A percentile compares a stretch with the other conserved stretches of the same genome.
These are phyloP conservation scores for Trichoderma harzianum DNA, from an alignment of 2,329 filamentous ascomycete genomes.

Conservation along the genomic window DNA sequence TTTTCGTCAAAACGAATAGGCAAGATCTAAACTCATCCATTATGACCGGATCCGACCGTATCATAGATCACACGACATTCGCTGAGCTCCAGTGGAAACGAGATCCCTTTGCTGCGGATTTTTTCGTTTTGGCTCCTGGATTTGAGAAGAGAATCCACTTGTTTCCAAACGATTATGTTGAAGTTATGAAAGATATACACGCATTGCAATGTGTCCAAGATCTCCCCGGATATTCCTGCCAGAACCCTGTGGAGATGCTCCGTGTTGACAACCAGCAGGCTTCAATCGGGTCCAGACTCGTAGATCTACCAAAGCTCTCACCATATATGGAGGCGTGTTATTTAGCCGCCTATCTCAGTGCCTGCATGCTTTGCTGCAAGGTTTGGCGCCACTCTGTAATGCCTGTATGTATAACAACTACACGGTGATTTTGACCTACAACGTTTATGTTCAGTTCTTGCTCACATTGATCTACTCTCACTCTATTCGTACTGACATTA, in stretches of 20 bases:
- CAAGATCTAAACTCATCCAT: background rate
- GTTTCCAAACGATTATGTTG: background rate
- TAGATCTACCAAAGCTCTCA: background rate
- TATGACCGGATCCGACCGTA: background rate
- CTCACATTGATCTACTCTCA: too few species aligned
- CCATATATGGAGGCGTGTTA: background rate
- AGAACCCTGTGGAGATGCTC: background rate
- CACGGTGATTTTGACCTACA: background rate
- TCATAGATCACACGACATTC: background rate
- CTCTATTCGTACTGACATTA: background rate
- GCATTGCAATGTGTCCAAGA: background rate
- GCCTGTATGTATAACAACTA: background rate
- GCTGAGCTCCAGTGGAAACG: background rate
- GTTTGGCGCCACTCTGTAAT: background rate
- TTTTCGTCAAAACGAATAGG: background rate
- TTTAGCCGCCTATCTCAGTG: background rate
- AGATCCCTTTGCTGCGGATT: background rate
- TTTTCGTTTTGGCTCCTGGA: background rate
- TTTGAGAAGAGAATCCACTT: background rate
- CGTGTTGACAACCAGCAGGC: background rate
- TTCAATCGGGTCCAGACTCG: background rate
- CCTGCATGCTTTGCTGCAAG: slow-evolving; percentile 1
- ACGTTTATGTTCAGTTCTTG: too few species aligned
- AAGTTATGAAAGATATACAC: background rate
- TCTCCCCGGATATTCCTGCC: background rate